phyloP scores from a whole-genome alignment of 176 grass and related monocot species.

The Aegilops longissima region DNA sequence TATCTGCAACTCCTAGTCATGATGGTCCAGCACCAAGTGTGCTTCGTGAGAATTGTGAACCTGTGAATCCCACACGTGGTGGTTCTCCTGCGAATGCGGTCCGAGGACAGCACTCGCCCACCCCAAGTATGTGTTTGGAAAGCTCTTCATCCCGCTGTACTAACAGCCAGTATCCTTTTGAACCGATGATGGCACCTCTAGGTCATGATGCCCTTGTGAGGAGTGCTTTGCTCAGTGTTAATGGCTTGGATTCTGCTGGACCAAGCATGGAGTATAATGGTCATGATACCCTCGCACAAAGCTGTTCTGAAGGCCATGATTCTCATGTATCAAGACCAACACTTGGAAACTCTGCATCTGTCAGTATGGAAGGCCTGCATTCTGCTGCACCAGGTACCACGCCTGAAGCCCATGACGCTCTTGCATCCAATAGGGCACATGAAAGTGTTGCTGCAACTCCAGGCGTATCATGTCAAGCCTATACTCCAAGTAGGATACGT shows the following conservation, averaged over 20 bases:
- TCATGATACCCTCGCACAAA: not conserved
- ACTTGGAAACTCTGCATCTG: not conserved
- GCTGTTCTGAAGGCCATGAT: not conserved
- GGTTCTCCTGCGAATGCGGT: not conserved
- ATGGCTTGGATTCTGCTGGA: not conserved
- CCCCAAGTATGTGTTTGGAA: constrained; percentile 15
- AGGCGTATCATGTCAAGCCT: not conserved
- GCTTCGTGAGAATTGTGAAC: not conserved
- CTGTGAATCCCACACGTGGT: not conserved
- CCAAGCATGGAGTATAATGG: not conserved
- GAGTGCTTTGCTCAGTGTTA: not conserved
- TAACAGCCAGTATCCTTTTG: not conserved
- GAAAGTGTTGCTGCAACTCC: not conserved
- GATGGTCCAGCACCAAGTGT: constrained; percentile 7
- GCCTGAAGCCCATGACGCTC: not conserved
- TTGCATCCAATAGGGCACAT: not conserved
- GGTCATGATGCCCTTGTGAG: not conserved
- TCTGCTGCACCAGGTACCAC: not conserved
- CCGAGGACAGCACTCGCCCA: not conserved
- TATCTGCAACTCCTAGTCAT: not conserved
- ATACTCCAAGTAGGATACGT: not conserved
- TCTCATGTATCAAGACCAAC: not conserved
- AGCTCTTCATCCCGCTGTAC: not conserved
- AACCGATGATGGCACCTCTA: not conserved
- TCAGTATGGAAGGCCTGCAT: constrained; percentile 1